Evolutionary conservation across 805 yeast genomes (phyloP).

Genomic region (Clavispora carvajalis): DNA sequence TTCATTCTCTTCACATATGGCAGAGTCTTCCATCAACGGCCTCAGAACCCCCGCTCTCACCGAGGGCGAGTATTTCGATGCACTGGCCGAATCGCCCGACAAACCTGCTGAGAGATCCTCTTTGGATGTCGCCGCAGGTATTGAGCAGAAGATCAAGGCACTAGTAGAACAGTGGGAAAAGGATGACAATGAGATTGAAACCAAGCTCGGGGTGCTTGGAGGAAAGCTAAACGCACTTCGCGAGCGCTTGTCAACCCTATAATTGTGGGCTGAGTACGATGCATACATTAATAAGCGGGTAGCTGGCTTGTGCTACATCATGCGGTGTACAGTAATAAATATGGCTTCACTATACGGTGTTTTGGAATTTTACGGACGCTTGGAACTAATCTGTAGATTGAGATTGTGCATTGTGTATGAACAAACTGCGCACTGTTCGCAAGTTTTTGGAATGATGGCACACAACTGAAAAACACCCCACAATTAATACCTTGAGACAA

Average conservation of each 20-base stretch:
- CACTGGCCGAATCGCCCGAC: slow-evolving; percentile 1
- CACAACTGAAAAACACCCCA: no score
- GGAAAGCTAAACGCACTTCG: slow-evolving; percentile 13
- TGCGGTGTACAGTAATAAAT: no score
- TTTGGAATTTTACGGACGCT: no score
- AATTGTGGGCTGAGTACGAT: background rate
- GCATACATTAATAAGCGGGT: no score
- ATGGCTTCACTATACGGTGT: no score
- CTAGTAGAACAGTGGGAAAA: slow-evolving; percentile 19
- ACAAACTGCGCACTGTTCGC: no score
- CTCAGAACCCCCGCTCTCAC: slow-evolving; percentile 32
- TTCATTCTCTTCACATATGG: background rate
- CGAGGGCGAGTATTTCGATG: slow-evolving; percentile 21
- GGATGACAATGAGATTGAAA: slow-evolving; percentile 25
- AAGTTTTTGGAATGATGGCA: no score
- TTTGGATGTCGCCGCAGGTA: slow-evolving; percentile 30
- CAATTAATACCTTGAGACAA: no score
- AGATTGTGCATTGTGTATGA: no score
- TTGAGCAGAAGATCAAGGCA: slow-evolving; percentile 23
- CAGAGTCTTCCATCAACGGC: slow-evolving; percentile 17
- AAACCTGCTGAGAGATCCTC: slow-evolving; percentile 13
- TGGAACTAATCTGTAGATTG: no score
- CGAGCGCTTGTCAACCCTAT: background rate
- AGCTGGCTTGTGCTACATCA: no score
- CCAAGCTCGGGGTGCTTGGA: slow-evolving; percentile 21